Conservation (phyloP, 768 basidiomycete genomes). For the Kwoniella europaea region DNA sequence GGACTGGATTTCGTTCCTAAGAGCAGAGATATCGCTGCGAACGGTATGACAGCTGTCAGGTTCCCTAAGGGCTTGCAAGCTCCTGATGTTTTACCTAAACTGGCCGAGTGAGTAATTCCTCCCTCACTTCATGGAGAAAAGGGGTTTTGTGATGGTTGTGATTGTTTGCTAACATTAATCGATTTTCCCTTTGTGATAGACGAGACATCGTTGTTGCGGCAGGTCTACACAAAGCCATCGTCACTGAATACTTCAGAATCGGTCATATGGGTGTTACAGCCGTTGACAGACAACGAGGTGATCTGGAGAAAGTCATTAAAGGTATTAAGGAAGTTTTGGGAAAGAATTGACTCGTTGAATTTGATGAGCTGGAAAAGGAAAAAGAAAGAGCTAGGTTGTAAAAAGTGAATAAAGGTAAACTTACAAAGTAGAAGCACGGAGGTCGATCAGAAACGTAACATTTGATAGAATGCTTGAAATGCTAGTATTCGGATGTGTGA, state of each 20-base stretch:
- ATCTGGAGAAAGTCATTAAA: constrained; percentile 73
- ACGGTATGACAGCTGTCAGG: constrained; percentile 89
- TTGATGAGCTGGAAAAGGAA: neutral
- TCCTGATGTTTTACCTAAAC: constrained; percentile 74
- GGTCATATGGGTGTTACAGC: constrained; percentile 94
- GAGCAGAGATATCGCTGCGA: constrained; percentile 70
- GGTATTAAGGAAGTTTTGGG: constrained; percentile 63
- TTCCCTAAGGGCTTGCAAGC: constrained; percentile 81
- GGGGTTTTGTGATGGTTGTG: no score
- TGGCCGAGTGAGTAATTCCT: constrained; percentile 60
- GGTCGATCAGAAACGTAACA: no score
- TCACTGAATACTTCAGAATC: constrained; percentile 90
- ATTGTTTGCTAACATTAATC: neutral
- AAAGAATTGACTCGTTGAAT: constrained; percentile 32
- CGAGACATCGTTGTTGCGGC: constrained; percentile 81
- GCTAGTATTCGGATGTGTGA: no score
- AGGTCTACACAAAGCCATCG: constrained; percentile 81
- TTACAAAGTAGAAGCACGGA: no score
- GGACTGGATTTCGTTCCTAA: constrained; percentile 74
- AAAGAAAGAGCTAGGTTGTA: neutral
- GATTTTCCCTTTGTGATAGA: constrained; percentile 49
- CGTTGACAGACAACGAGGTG: constrained; percentile 70
- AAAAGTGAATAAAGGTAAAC: neutral
- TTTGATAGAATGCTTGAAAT: no score
- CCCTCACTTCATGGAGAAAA: neutral